Evolutionary conservation across 331 rosid genomes (phyloP), one percentile per base, ranked within the genome.

Genomic region (Quercus lobata): DNA sequence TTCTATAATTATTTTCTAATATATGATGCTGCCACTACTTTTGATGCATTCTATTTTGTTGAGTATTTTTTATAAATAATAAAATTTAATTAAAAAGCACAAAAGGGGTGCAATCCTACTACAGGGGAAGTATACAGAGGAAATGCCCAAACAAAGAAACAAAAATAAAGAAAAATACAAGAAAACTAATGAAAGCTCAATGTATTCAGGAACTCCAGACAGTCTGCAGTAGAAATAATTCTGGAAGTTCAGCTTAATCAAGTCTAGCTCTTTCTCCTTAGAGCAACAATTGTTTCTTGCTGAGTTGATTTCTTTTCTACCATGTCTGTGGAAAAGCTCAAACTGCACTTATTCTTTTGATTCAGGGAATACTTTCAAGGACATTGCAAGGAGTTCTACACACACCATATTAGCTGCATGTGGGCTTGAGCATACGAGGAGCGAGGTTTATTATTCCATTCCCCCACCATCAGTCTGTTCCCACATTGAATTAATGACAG

Each of bases 391-490:
- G 66, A 90, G 90, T 78, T 93, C 93, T 34, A 81, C 84, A 14
- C 86, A 89, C 80, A 89, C 97, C 9, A 69, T 93, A 72, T 81
- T 96, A 58, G 93, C 96, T 6, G 96, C 93, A 37, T 91, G 94
- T 70, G 98, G 90, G 34, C 87, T 82, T 10, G 94, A 93, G 86
- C 91, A 95, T 76, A 78, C 55, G 70, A 78, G 80, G 73, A 87
- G 76, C 14, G 97, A 90, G 69, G 96, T 86, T 78, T 83, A 35
- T 68, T 19, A 83, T 78, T 30, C 75, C 12, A 85, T 89, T 80
- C 84, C 92, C 15, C 89, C 97, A 29, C 93, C 94, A 10, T 54
- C 96, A n/a, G 85, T 66, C 70, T 96, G 99, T 70, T 78, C 89
- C 41, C 99, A 96, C 91, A 84, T 88, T 52, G 96, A 95, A 86